Evolutionary conservation across 345 rosid species (phyloP).

Genomic region (Salix koriyanagi): DNA sequence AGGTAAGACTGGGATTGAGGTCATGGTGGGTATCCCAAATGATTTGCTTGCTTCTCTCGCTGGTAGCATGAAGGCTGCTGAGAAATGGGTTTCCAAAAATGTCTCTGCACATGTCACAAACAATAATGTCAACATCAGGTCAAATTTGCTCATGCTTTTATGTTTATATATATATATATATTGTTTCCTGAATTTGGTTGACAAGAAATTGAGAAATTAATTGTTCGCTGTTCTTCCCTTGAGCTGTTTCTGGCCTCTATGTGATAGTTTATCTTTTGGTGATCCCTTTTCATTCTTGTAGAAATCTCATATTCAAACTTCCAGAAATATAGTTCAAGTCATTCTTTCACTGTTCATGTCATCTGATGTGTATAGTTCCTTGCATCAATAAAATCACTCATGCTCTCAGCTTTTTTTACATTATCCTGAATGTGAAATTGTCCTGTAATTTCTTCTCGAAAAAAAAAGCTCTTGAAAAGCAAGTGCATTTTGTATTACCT

Average conservation of each 20-base stretch:
- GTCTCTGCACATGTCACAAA: constrained; percentile 56
- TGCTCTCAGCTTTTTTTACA: not conserved
- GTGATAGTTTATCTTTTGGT: not conserved
- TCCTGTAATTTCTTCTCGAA: not conserved
- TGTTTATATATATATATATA: not conserved
- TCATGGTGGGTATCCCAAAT: constrained; percentile 98
- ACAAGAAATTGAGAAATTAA: not conserved
- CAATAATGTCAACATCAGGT: constrained; percentile 80
- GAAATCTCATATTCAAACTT: not conserved
- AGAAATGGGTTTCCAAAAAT: constrained; percentile 88
- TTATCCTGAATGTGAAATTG: not conserved
- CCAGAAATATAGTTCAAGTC: not conserved
- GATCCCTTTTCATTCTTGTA: not conserved
- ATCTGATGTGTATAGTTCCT: not conserved
- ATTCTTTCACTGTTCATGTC: not conserved
- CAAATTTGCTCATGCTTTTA: not conserved
- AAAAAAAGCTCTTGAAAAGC: not conserved
- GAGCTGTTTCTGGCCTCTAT: not conserved
- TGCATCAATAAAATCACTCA: not conserved
- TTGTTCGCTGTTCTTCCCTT: not conserved
- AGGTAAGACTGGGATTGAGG: constrained; percentile 70
- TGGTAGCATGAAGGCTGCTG: constrained; percentile 66
- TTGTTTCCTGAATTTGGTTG: not conserved
- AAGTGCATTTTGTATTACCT: not conserved
- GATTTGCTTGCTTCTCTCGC: constrained; percentile 77